phyloP scores from a whole-genome alignment of 805 yeast genomes.

The Cyberlindnera japonica region DNA sequence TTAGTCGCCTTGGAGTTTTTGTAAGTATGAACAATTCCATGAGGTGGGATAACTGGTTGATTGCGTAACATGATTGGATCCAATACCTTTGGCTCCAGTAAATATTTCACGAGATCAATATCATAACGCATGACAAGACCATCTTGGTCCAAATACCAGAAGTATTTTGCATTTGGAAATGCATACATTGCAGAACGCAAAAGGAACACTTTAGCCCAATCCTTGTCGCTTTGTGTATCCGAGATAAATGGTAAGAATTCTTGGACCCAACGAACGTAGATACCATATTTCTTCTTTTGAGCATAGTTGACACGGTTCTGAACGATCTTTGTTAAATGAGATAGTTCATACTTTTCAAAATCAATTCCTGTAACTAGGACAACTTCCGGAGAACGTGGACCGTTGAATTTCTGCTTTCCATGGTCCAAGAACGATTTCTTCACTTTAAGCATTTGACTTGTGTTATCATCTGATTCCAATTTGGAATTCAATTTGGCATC shows the following conservation, averaged over 20 bases:
- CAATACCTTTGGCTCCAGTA: conserved; percentile 58
- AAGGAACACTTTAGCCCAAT: conserved; percentile 62
- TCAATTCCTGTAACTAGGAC: conserved; percentile 79
- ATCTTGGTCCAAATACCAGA: conserved; percentile 83
- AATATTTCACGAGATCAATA: conserved; percentile 54
- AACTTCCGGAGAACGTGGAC: conserved; percentile 50
- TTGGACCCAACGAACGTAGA: conserved; percentile 80
- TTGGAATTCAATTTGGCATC: conserved; percentile 37
- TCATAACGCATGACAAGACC: conserved; percentile 71
- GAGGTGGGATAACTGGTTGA: conserved; percentile 69
- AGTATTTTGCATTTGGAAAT: conserved; percentile 85
- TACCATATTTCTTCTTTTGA: conserved; percentile 72
- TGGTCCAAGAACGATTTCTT: conserved; percentile 60
- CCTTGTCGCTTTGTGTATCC: conserved; percentile 40
- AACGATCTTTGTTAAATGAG: conserved; percentile 61
- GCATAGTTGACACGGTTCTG: conserved; percentile 91
- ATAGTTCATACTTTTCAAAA: conserved; percentile 58
- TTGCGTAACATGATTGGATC: conserved; percentile 63
- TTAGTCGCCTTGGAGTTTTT: conserved; percentile 51
- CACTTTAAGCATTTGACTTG: conserved; percentile 38
- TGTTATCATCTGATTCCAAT: conserved; percentile 29
- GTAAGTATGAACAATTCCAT: conserved; percentile 66
- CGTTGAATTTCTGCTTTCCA: conserved; percentile 51
- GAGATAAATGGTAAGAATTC: conserved; percentile 65
- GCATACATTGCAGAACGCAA: conserved; percentile 90